Conservation (phyloP, 2,329 filamentous ascomycete species). For the Lachnellula subtilissima region DNA sequence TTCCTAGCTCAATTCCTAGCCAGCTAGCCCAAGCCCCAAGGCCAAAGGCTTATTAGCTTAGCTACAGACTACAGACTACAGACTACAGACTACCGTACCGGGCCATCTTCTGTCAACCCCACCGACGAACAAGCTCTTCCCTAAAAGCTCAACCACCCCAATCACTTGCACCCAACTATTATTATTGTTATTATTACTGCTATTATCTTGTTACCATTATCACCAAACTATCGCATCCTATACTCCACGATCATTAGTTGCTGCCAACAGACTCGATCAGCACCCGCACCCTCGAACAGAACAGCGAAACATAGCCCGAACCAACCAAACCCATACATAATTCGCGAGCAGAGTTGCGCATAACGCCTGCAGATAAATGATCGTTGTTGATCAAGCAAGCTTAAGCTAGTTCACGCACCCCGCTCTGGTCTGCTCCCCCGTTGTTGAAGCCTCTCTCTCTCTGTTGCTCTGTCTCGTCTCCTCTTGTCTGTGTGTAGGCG, state of each 20-base stretch:
- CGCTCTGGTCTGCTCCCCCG: background rate
- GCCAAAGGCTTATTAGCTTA: background rate
- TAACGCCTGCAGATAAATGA: background rate
- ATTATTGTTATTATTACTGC: background rate
- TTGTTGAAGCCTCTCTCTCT: background rate
- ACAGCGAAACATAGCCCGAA: too few species aligned
- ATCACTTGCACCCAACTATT: too few species aligned
- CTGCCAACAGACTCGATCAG: slow-evolving; percentile 4
- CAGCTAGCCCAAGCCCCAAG: background rate
- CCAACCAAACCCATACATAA: background rate
- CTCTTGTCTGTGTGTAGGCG: too few species aligned
- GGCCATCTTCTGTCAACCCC: background rate
- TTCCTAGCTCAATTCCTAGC: background rate
- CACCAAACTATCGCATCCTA: background rate
- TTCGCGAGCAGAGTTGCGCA: background rate
- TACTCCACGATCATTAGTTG: slow-evolving; percentile 3
- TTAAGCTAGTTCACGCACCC: too few species aligned
- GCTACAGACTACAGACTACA: background rate
- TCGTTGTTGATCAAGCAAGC: too few species aligned
- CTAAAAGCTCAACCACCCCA: too few species aligned
- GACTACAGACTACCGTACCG: background rate
- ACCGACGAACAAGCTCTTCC: background rate
- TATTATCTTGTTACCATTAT: too few species aligned
- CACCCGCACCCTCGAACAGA: background rate
- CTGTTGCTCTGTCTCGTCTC: background rate